Base-by-base conservation (phyloP, 1,284 basidiomycete genomes). In the Polyporus tsugae region DNA sequence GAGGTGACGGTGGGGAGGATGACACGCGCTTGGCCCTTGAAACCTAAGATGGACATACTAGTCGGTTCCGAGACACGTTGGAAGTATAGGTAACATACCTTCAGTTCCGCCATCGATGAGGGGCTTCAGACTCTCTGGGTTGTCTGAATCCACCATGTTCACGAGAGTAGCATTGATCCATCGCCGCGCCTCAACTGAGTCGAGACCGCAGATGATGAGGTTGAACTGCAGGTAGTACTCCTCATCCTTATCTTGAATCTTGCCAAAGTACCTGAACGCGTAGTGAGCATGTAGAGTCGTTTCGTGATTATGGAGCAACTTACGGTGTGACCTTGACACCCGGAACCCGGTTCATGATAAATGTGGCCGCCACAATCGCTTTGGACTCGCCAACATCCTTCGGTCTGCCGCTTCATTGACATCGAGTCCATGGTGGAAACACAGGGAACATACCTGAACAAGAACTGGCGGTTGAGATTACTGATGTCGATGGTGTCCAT, bases 401-500 rank as follows among this genome's bases (percentile, higher is more conserved):
- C 44, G 84, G 90, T 73, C 95, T 98, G 72, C 35, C 36, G n/a
- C 69, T 41, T 62, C 59, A 55, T 63, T 29, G 58, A 49, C 15
- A 61, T 13, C 22, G 35, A 44, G 46, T 11, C 36, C 62, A 38
- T 6, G n/a, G 44, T 3, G 9, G 15, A 49, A 11, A 19, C 7
- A n/a, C 9, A 6, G 35, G 36, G 19, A 22, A 75, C 86, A 64
- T 74, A 95, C 96, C 97, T 88, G 84, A 99, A 99, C 57, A 99
- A 85, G 80, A 99, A 99, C 81, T 99, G 98, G 58, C 98, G 89
- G 81, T 99, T 99, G 74, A 99, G 86, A 78, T 99, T 99, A 76
- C 96, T 98, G 76, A 99, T 95, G 80, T 99, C 98, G 79, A 99
- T 99, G 5, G 97, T 99, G 84, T 99, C 98, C 97, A 99, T 99